phyloP scores from a whole-genome alignment of 1,139 yeast species.

The Groenewaldozyma sp. region DNA sequence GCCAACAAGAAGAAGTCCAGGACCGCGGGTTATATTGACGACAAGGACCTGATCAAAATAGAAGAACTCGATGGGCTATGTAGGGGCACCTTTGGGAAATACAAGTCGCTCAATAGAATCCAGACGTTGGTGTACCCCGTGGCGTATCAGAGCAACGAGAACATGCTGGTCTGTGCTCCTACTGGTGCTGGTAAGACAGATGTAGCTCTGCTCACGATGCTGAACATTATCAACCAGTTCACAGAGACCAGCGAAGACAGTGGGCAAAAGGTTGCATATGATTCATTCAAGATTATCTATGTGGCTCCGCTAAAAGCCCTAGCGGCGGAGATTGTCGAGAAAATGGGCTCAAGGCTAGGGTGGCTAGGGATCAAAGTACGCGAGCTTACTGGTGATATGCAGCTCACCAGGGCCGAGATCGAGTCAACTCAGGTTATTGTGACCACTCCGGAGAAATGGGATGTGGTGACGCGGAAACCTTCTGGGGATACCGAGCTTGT shows the following conservation, averaged over 20 bases:
- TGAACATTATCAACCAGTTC: conserved; percentile 73
- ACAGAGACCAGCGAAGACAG: conserved; percentile 41
- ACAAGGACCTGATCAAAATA: conserved; percentile 42
- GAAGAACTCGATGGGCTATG: conserved; percentile 66
- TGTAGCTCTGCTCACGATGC: conserved; percentile 78
- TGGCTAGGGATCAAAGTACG: conserved; percentile 83
- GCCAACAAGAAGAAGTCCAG: conserved; percentile 46
- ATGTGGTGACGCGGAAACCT: conserved; percentile 88
- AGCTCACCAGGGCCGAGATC: conserved; percentile 75
- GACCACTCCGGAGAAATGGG: conserved; percentile 99
- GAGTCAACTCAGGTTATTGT: conserved; percentile 82
- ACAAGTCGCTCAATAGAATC: conserved; percentile 71
- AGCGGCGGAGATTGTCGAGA: conserved; percentile 95
- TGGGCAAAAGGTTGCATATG: conserved; percentile 58
- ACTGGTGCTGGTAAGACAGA: conserved; percentile 99
- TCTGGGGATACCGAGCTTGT: conserved; percentile 80
- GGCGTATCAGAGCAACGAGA: conserved; percentile 88
- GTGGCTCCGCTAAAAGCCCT: conserved; percentile 95
- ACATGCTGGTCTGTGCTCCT: conserved; percentile 97
- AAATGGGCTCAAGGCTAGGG: conserved; percentile 64
- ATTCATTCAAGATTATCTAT: conserved; percentile 82
- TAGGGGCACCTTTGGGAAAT: conserved; percentile 74
- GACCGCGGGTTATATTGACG: conserved; percentile 37
- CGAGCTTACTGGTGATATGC: conserved; percentile 97
- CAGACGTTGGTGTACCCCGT: conserved; percentile 89